A percentile compares a stretch with the other conserved stretches of the same genome.
Conservation (phyloP, 495 filamentous ascomycete genomes). For the Lasiosphaeria ovina region DNA sequence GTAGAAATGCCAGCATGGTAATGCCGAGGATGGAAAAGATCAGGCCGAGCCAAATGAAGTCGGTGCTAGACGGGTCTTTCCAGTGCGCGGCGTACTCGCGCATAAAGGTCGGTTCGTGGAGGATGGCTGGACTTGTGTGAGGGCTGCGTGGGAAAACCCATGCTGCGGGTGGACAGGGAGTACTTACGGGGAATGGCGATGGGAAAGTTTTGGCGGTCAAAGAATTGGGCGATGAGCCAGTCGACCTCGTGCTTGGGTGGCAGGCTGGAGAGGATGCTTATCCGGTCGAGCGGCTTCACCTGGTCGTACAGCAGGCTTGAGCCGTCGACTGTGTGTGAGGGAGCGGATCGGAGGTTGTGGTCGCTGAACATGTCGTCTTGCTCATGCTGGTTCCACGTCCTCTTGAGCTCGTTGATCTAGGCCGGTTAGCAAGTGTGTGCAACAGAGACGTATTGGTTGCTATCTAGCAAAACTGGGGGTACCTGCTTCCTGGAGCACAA, state of each 20-base stretch:
- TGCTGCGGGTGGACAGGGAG: background rate
- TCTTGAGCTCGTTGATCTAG: conserved; percentile 29
- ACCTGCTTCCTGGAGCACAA: conserved; percentile 34
- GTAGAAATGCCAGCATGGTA: conserved; percentile 64
- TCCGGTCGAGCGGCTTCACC: conserved; percentile 13
- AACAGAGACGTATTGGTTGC: too few species aligned
- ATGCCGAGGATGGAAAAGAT: conserved; percentile 65
- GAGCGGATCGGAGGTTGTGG: conserved; percentile 7
- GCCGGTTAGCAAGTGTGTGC: background rate
- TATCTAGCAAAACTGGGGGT: too few species aligned
- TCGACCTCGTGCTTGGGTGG: conserved; percentile 12
- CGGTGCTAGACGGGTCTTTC: conserved; percentile 17
- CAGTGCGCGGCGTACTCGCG: conserved; percentile 21
- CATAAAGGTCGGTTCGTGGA: conserved; percentile 29
- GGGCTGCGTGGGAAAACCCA: too few species aligned
- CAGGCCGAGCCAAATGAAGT: conserved; percentile 29
- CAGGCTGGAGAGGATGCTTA: conserved; percentile 10
- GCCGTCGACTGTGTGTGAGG: conserved; percentile 17
- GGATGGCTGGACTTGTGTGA: conserved; percentile 14
- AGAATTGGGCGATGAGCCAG: conserved; percentile 7
- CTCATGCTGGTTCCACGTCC: conserved; percentile 20
- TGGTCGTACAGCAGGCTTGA: conserved; percentile 20
- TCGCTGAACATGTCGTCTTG: conserved; percentile 14
- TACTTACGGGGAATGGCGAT: conserved; percentile 19
- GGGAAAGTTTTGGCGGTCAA: conserved; percentile 15